A percentile compares a stretch with the other conserved stretches of the same genome.
Conservation (phyloP, 75 land plant genomes). For the Pinus albicaulis region DNA sequence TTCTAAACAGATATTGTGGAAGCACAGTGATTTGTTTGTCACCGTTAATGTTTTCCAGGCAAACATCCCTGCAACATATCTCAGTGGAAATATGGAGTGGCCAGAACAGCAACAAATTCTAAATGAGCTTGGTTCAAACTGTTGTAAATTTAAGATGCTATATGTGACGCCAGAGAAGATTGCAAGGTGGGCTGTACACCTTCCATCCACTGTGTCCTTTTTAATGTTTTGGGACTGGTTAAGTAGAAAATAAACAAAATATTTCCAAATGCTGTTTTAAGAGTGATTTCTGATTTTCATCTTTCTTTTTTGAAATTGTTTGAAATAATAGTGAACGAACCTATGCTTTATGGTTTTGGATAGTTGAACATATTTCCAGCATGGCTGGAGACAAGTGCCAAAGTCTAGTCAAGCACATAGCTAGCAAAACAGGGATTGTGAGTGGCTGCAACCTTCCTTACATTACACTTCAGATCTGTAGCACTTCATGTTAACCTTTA, state of each 20-base stretch:
- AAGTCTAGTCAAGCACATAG: too few species aligned
- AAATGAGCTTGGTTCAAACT: constrained; percentile 61
- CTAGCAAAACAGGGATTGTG: too few species aligned
- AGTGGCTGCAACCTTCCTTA: too few species aligned
- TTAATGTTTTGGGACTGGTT: background rate
- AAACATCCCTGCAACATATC: constrained; percentile 87
- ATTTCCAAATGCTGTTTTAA: too few species aligned
- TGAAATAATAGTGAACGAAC: too few species aligned
- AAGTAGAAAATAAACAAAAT: background rate
- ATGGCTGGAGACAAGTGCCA: too few species aligned
- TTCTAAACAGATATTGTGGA: background rate
- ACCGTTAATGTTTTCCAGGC: constrained; percentile 45
- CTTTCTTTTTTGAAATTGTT: background rate
- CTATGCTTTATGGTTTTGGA: too few species aligned
- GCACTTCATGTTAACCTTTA: too few species aligned
- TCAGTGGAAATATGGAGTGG: constrained; percentile 93
- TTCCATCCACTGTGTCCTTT: background rate
- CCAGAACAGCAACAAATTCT: constrained; percentile 83
- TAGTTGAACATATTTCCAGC: too few species aligned
- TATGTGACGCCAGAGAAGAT: constrained; percentile 99
- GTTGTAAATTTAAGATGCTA: constrained; percentile 76
- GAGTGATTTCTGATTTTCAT: too few species aligned
- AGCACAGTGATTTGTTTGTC: background rate
- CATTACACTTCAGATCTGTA: too few species aligned
- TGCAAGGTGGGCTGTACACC: constrained; percentile 65